Percentiles rank a stretch among this genome's conserved stretches.
phyloP scores from a whole-genome alignment of 176 grass and related monocot species.

The Chrysopogon serrulatus region DNA sequence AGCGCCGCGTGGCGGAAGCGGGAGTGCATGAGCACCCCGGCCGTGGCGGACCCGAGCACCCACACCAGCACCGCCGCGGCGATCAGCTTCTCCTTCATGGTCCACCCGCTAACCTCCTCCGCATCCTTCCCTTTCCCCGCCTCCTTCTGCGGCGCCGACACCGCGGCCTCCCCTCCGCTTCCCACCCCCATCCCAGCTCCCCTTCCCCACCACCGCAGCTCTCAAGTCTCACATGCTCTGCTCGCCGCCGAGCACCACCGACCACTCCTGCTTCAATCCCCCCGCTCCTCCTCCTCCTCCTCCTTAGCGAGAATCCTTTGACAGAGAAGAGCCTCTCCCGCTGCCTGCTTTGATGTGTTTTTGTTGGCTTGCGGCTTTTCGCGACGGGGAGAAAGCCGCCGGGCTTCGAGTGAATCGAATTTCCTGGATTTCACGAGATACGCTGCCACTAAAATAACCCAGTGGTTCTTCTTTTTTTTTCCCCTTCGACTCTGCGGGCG shows the following conservation, averaged over 20 bases:
- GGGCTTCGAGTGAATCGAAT: conserved; percentile 59
- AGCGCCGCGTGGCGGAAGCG: conserved; percentile 27
- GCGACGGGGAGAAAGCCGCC: conserved; percentile 7
- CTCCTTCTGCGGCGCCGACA: neutral
- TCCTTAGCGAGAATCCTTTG: neutral
- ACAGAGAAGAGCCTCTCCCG: neutral
- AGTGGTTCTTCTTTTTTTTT: too few species aligned
- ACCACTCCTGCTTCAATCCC: neutral
- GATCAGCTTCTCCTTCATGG: conserved; percentile 35
- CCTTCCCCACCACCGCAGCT: neutral
- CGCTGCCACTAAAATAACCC: conserved; percentile 58
- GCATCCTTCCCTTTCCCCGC: neutral
- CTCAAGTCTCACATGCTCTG: conserved; percentile 29
- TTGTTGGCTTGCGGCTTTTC: conserved; percentile 25
- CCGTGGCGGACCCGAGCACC: conserved; percentile 12
- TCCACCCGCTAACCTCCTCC: neutral
- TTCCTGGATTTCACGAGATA: conserved; percentile 78
- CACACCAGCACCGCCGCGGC: conserved; percentile 29
- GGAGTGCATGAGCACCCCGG: conserved; percentile 31
- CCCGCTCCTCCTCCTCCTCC: neutral
- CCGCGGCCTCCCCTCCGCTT: neutral
- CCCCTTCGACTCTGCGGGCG: neutral
- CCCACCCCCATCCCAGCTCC: conserved; percentile 14
- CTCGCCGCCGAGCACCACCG: neutral
- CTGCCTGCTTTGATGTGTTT: neutral